Conservation (phyloP, 768 basidiomycete genomes). For the Phaffia australis region DNA sequence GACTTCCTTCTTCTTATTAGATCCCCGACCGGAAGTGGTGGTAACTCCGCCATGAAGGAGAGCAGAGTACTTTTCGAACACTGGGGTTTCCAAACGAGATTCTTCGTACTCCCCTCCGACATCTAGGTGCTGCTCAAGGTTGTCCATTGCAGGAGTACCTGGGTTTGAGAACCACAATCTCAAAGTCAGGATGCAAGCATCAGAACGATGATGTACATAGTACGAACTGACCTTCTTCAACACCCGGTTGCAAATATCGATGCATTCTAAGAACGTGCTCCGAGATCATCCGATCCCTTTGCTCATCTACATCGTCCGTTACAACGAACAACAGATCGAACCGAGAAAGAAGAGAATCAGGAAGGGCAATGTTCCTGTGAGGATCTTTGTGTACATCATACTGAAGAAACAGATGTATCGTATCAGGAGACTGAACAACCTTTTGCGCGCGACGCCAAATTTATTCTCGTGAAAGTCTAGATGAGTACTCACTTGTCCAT, state of each 20-base stretch:
- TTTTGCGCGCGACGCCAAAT: neutral
- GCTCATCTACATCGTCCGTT: slow-evolving; percentile 94
- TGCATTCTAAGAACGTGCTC: slow-evolving; percentile 98
- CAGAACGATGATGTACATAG: neutral
- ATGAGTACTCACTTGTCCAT: slow-evolving; percentile 62
- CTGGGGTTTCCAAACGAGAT: slow-evolving; percentile 53
- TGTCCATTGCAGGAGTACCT: slow-evolving; percentile 69
- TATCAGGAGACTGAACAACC: neutral
- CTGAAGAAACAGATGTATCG: slow-evolving; percentile 40
- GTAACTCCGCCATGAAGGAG: slow-evolving; percentile 76
- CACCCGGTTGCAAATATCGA: slow-evolving; percentile 86
- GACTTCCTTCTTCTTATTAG: slow-evolving; percentile 57
- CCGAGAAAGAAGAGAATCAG: slow-evolving; percentile 93
- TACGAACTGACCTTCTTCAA: slow-evolving; percentile 66
- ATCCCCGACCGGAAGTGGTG: slow-evolving; percentile 38
- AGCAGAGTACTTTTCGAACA: slow-evolving; percentile 94
- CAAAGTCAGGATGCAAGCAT: neutral
- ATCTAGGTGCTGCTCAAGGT: slow-evolving; percentile 71
- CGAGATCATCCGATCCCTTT: slow-evolving; percentile 82
- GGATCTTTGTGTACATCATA: slow-evolving; percentile 99
- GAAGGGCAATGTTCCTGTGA: slow-evolving; percentile 94
- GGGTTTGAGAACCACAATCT: slow-evolving; percentile 3
- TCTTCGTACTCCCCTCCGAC: slow-evolving; percentile 63
- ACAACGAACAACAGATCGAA: slow-evolving; percentile 97
- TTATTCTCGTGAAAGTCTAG: neutral